Conservation (phyloP, 805 yeast genomes). For the Kazachstania martiniae region DNA sequence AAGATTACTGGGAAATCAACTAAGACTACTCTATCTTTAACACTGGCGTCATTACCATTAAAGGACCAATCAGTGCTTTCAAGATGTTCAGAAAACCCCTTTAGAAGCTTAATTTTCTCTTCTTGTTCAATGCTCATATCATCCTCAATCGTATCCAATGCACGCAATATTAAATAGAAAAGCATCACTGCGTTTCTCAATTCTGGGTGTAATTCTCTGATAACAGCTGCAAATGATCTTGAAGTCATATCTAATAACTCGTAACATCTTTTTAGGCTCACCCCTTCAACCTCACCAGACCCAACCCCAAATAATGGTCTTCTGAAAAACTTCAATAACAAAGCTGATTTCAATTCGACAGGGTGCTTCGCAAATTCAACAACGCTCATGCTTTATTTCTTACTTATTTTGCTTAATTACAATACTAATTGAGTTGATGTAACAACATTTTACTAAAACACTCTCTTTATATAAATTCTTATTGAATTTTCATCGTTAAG, state of each 20-base stretch:
- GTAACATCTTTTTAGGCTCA: constrained; percentile 58
- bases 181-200: constrained; percentile 70
- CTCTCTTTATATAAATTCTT: too few species aligned
- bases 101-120: constrained; percentile 62
- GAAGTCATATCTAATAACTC: constrained; percentile 60
- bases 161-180: constrained; percentile 79
- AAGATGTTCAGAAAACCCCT: constrained; percentile 56
- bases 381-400: too few species aligned
- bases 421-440: too few species aligned
- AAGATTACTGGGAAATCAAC: constrained; percentile 67
- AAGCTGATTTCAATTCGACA: constrained; percentile 53
- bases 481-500: too few species aligned
- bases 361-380: constrained; percentile 61
- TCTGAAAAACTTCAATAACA: constrained; percentile 51
- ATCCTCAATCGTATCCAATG: constrained; percentile 91
- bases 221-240: constrained; percentile 90
- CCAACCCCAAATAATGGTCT: constrained; percentile 42
- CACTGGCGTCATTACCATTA: constrained; percentile 60
- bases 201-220: constrained; percentile 83
- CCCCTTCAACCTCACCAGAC: too few species aligned
- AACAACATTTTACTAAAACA: too few species aligned
- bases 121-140: constrained; percentile 77
- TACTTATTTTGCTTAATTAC: too few species aligned
- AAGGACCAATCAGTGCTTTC: constrained; percentile 69
- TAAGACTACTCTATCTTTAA: constrained; percentile 71